Evolutionary conservation across 164 flowering plant genomes (phyloP).

Genomic region (Buxus sempervirens): DNA sequence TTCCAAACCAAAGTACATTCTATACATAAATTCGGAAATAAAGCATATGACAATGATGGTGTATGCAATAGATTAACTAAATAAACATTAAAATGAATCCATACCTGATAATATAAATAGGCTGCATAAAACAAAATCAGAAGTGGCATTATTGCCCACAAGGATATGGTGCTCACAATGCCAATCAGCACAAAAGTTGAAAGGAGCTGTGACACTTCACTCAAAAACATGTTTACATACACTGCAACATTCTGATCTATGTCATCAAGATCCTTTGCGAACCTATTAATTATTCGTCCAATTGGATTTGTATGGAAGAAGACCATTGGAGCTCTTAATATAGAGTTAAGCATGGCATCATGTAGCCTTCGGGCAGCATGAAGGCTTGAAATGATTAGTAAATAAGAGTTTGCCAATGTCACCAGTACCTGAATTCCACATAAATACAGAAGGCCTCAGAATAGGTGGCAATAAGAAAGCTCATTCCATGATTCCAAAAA

Average conservation of each 20-base stretch:
- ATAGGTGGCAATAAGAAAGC: not conserved
- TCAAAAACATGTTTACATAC: conserved; percentile 73
- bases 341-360: conserved; percentile 84
- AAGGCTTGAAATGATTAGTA: conserved; percentile 87
- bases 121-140: conserved; percentile 84
- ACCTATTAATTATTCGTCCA: conserved; percentile 91
- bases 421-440: conserved; percentile 66
- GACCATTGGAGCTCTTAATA: conserved; percentile 95
- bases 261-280: conserved; percentile 96
- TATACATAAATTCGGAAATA: not conserved
- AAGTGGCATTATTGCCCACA: conserved; percentile 99
- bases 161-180: conserved; percentile 87
- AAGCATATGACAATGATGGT: not conserved
- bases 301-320: conserved; percentile 97
- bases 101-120: conserved; percentile 94
- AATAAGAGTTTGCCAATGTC: conserved; percentile 73
- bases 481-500: too few relatives aligned
- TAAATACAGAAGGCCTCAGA: conserved; percentile 6
- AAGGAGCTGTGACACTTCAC: conserved; percentile 78
- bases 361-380: conserved; percentile 92
- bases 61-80: not conserved
- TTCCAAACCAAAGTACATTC: too few relatives aligned
- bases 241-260: conserved; percentile 87
- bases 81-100: not conserved
- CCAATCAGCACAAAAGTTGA: conserved; percentile 95